phyloP scores from a whole-genome alignment of 1,284 basidiomycete genomes.

The Apiotrichum porosum region DNA sequence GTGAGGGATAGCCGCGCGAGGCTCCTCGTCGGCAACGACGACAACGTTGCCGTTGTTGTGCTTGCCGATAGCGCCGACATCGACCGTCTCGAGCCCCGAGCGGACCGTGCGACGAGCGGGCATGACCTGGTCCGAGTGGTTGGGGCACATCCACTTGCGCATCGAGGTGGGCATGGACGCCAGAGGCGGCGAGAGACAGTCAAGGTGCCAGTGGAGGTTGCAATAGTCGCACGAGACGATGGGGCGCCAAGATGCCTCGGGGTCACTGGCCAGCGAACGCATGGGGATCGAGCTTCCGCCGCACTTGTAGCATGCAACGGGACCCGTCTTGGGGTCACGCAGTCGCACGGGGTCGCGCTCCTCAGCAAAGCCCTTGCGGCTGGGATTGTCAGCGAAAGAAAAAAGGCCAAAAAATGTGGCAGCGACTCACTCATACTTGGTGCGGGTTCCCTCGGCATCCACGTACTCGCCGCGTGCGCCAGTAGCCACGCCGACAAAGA shows the following conservation, averaged over 20 bases:
- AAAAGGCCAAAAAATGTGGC: not conserved
- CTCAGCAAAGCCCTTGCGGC: slow-evolving; percentile 81
- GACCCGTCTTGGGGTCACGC: slow-evolving; percentile 74
- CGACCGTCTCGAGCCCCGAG: slow-evolving; percentile 61
- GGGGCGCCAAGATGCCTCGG: slow-evolving; percentile 46
- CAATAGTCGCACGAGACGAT: slow-evolving; percentile 97
- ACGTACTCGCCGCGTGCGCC: slow-evolving; percentile 72
- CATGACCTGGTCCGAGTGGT: slow-evolving; percentile 78
- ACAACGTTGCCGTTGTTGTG: slow-evolving; percentile 91
- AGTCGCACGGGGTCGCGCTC: slow-evolving; percentile 85
- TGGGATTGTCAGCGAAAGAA: slow-evolving; percentile 43
- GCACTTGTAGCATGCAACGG: slow-evolving; percentile 84
- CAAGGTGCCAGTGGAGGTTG: slow-evolving; percentile 90
- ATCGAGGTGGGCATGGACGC: slow-evolving; percentile 75
- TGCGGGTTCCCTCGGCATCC: slow-evolving; percentile 67
- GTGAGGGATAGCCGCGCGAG: slow-evolving; percentile 30
- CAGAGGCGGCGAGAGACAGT: slow-evolving; percentile 89
- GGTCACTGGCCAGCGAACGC: slow-evolving; percentile 33
- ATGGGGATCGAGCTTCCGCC: slow-evolving; percentile 63
- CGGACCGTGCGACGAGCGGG: slow-evolving; percentile 71
- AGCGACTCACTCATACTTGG: slow-evolving; percentile 60
- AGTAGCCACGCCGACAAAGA: slow-evolving; percentile 74
- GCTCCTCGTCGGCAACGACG: slow-evolving; percentile 64
- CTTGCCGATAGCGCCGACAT: slow-evolving; percentile 63
- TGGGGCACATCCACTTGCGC: slow-evolving; percentile 99